These are phyloP conservation scores for Penicillium crustosum DNA, from an alignment of 2,329 filamentous ascomycete species.

Conservation along the genomic window DNA sequence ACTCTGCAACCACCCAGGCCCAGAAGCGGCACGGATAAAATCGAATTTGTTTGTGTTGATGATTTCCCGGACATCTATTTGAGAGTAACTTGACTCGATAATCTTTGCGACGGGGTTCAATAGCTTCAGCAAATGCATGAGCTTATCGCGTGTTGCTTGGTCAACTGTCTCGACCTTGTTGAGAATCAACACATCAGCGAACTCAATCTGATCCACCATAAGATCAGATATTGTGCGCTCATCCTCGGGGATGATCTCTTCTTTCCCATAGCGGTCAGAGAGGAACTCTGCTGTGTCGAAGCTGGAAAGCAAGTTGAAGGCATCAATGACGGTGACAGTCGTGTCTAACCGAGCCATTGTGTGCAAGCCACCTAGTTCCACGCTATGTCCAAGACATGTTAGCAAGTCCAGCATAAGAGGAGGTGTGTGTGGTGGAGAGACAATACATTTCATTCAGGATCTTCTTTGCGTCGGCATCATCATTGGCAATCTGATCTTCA, in stretches of 20 bases:
- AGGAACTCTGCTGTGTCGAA: constrained; percentile 70
- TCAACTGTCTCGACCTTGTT: constrained; percentile 68
- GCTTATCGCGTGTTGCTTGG: constrained; percentile 45
- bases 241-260: constrained; percentile 65
- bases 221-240: constrained; percentile 72
- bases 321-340: constrained; percentile 70
- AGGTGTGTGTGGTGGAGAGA: background rate
- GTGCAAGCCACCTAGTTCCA: constrained; percentile 62
- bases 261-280: constrained; percentile 58
- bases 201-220: constrained; percentile 76
- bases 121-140: constrained; percentile 56
- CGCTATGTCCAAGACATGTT: constrained; percentile 30
- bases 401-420: constrained; percentile 11
- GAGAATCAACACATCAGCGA: constrained; percentile 69
- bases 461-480: constrained; percentile 46
- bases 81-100: constrained; percentile 59
- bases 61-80: constrained; percentile 62
- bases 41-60: constrained; percentile 66
- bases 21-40: constrained; percentile 62
- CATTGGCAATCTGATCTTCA: constrained; percentile 47
- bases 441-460: constrained; percentile 50
- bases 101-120: constrained; percentile 68
- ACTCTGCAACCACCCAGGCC: constrained; percentile 69
- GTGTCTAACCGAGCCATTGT: constrained; percentile 68
- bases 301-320: constrained; percentile 70